Evolutionary conservation across 177 flowering plant species (phyloP).

Genomic region (Vitis hybrid): DNA sequence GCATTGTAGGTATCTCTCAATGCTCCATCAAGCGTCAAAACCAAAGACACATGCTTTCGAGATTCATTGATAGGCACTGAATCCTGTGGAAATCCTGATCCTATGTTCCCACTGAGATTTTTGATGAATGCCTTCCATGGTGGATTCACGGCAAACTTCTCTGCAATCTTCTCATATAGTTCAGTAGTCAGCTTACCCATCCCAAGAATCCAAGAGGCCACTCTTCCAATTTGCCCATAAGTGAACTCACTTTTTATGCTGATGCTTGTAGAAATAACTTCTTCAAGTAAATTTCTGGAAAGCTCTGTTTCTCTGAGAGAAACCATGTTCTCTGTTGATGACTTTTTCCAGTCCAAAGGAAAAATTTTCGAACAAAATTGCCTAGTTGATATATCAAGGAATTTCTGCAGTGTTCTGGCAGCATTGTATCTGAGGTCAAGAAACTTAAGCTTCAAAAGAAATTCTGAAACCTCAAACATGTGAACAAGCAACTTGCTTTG

Average conservation of each 20-base stretch:
- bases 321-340: conserved; percentile 31
- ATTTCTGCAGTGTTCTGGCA: conserved; percentile 18
- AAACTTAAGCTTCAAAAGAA: conserved; percentile 25
- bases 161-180: conserved; percentile 20
- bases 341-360: conserved; percentile 39
- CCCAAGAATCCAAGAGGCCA: conserved; percentile 40
- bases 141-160: conserved; percentile 12
- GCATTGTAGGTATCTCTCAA: conserved; percentile 37
- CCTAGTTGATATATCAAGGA: conserved; percentile 13
- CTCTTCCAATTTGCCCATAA: conserved; percentile 51
- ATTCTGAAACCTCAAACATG: conserved; percentile 42
- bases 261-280: conserved; percentile 21
- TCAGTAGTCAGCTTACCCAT: conserved; percentile 30
- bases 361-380: conserved; percentile 27
- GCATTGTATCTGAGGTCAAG: conserved; percentile 5
- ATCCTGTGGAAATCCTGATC: conserved; percentile 4
- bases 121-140: conserved; percentile 44
- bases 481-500: conserved; percentile 26
- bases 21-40: conserved; percentile 26
- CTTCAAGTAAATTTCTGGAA: conserved; percentile 34
- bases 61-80: background rate
- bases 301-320: conserved; percentile 33
- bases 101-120: conserved; percentile 12
- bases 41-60: conserved; percentile 11
- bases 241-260: conserved; percentile 20